A percentile compares a stretch with the other conserved stretches of the same genome.
phyloP scores from a whole-genome alignment of 164 flowering plant genomes.

The Liriodendron chinense region DNA sequence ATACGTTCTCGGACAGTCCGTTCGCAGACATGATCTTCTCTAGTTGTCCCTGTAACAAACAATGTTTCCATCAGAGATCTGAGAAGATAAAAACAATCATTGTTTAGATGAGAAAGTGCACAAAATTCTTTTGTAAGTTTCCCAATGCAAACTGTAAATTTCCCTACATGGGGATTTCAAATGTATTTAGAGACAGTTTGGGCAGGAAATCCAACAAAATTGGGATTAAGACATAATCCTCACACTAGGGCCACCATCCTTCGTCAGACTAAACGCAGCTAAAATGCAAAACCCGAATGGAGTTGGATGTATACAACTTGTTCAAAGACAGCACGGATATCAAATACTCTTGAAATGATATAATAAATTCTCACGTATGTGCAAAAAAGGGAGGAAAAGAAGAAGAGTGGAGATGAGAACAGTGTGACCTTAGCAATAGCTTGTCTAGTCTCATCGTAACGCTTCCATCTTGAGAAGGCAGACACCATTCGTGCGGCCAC shows the following conservation, averaged over 20 bases:
- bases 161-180: no score
- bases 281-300: no score
- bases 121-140: no score
- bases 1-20: slow-evolving; percentile 86
- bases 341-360: neutral
- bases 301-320: no score
- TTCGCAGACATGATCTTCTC: slow-evolving; percentile 79
- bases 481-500: slow-evolving; percentile 94
- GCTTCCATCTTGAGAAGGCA: slow-evolving; percentile 92
- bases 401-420: neutral
- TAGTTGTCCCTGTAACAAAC: slow-evolving; percentile 65
- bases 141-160: no score
- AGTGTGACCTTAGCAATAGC: slow-evolving; percentile 65
- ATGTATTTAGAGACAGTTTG: no score
- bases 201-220: no score
- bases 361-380: neutral
- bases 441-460: slow-evolving; percentile 81
- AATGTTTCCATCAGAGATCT: neutral
- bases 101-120: neutral
- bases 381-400: neutral
- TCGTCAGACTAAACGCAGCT: no score
- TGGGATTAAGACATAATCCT: no score
- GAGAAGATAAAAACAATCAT: slow-evolving; percentile 10
- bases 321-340: no score
- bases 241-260: no score